Percentiles rank a stretch among this genome's conserved stretches.
These are phyloP conservation scores for Leccinum pachyderme DNA, from an alignment of 1,284 basidiomycete genomes.

Conservation along the genomic window DNA sequence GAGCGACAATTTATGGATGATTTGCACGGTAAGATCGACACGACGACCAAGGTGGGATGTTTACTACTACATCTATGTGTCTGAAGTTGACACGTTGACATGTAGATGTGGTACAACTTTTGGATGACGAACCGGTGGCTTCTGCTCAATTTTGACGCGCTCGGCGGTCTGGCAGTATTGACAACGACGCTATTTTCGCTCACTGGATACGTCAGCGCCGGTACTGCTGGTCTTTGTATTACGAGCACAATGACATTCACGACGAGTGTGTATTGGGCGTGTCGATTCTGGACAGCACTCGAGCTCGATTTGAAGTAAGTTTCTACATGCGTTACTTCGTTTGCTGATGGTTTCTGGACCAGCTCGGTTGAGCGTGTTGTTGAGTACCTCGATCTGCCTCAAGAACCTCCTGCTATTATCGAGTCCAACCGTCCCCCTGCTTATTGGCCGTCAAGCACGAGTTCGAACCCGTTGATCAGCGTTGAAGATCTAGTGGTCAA, in stretches of 20 bases:
- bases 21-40: constrained; percentile 64
- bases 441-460: constrained; percentile 82
- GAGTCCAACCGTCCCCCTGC: constrained; percentile 70
- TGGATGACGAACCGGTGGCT: constrained; percentile 85
- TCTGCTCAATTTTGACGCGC: constrained; percentile 70
- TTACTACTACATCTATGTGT: neutral
- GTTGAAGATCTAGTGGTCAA: constrained; percentile 78
- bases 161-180: constrained; percentile 64
- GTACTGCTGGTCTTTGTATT: constrained; percentile 84
- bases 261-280: constrained; percentile 64
- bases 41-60: constrained; percentile 54
- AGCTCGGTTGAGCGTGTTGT: constrained; percentile 84
- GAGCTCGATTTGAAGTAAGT: constrained; percentile 35
- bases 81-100: neutral
- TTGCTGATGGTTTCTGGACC: constrained; percentile 64
- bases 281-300: constrained; percentile 58
- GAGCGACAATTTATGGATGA: constrained; percentile 77
- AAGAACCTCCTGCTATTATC: constrained; percentile 76
- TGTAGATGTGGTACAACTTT: constrained; percentile 71
- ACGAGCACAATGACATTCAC: constrained; percentile 72
- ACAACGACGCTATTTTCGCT: constrained; percentile 77
- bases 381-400: constrained; percentile 86
- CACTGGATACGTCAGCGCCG: constrained; percentile 62
- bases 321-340: neutral
- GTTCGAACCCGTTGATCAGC: constrained; percentile 46